phyloP scores from a whole-genome alignment of 2,329 filamentous ascomycete genomes.

The Escovopsis weberi region DNA sequence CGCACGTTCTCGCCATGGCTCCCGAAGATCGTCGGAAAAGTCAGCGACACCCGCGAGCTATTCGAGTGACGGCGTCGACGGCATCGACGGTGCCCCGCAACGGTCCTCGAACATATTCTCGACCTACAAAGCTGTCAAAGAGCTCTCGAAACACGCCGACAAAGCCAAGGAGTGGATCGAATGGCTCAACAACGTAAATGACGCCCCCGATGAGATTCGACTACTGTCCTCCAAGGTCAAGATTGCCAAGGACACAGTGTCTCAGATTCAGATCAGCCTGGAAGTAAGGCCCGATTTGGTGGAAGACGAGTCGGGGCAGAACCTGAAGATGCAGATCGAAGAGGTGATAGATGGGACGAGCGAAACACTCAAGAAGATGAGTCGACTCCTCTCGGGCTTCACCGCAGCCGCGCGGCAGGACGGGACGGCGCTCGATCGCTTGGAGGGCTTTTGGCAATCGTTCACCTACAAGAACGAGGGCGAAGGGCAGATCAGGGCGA shows the following conservation, averaged over 20 bases:
- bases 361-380: slow-evolving; percentile 15
- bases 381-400: slow-evolving; percentile 15
- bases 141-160: slow-evolving; percentile 14
- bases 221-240: slow-evolving; percentile 13
- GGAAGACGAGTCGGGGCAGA: slow-evolving; percentile 15
- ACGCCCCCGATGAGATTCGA: slow-evolving; percentile 17
- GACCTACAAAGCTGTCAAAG: slow-evolving; percentile 14
- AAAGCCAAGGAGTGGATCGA: slow-evolving; percentile 20
- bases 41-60: not conserved
- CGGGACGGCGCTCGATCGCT: slow-evolving; percentile 9
- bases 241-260: slow-evolving; percentile 17
- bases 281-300: slow-evolving; percentile 16
- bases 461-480: slow-evolving; percentile 19
- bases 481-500: slow-evolving; percentile 17
- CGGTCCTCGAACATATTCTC: slow-evolving; percentile 12
- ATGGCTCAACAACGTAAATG: slow-evolving; percentile 18
- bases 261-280: slow-evolving; percentile 16
- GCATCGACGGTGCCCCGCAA: slow-evolving; percentile 3
- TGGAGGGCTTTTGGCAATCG: slow-evolving; percentile 19
- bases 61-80: slow-evolving; percentile 1
- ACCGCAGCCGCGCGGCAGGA: slow-evolving; percentile 9
- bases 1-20: slow-evolving; percentile 1
- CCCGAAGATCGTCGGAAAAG: not conserved
- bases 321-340: slow-evolving; percentile 17
- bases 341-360: slow-evolving; percentile 13